A percentile compares a stretch with the other conserved stretches of the same genome.
phyloP scores from a whole-genome alignment of 2,329 filamentous ascomycete species.

The Fusarium annulatum region DNA sequence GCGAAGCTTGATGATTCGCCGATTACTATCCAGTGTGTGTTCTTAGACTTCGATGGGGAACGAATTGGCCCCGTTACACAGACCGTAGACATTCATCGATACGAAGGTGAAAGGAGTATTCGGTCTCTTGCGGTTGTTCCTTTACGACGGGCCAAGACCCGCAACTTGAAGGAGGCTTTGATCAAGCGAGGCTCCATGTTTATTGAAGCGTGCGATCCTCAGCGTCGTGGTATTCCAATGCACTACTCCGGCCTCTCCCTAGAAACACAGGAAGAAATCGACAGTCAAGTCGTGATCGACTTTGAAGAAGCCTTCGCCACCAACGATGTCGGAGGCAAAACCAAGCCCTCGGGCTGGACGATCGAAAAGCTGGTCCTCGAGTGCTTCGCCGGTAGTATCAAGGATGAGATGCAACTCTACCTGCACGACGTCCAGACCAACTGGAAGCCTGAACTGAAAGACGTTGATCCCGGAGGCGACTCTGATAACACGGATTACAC shows the following conservation, averaged over 20 bases:
- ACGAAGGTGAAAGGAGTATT: background rate
- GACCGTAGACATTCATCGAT: background rate
- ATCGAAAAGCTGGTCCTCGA: background rate
- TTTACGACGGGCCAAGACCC: rapidly evolving
- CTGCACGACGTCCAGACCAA: rapidly evolving
- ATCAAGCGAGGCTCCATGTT: background rate
- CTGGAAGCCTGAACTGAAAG: background rate
- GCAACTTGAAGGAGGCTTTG: background rate
- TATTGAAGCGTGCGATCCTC: background rate
- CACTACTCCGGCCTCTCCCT: background rate
- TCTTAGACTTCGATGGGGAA: background rate
- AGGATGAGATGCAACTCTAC: background rate
- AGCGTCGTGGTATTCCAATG: background rate
- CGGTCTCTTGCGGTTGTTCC: background rate
- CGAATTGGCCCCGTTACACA: background rate
- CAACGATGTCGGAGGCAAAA: background rate
- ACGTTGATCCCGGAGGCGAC: background rate
- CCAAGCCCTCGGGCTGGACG: background rate
- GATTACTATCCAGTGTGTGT: background rate
- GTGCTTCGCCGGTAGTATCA: rapidly evolving
- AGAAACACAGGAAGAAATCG: background rate
- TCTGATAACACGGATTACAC: background rate
- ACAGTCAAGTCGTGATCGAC: background rate
- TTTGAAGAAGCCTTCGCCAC: background rate
- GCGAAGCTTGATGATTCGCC: background rate